phyloP scores from a whole-genome alignment of 768 basidiomycete genomes.

The Lactarius vividus region DNA sequence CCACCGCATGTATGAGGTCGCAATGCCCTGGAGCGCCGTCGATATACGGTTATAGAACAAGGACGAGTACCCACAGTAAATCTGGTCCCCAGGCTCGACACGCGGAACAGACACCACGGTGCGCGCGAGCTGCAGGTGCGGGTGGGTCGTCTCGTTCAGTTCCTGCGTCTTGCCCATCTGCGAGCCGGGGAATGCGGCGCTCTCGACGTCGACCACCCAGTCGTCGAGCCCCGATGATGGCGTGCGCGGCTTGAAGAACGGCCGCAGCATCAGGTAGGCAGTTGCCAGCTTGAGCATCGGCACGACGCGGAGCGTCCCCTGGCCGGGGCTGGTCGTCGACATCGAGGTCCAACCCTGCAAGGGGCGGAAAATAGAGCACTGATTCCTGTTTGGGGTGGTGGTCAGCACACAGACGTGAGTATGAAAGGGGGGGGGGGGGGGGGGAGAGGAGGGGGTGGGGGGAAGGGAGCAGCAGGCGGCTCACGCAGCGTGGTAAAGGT shows the following conservation, averaged over 20 bases:
- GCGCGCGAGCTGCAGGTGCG: constrained; percentile 59
- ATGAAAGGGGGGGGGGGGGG: neutral
- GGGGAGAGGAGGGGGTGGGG: neutral
- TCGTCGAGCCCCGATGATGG: constrained; percentile 35
- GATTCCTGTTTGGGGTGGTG: constrained; percentile 14
- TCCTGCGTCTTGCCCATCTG: constrained; percentile 37
- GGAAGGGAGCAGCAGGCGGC: neutral
- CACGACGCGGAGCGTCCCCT: constrained; percentile 69
- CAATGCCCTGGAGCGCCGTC: constrained; percentile 30
- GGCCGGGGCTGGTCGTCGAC: constrained; percentile 51
- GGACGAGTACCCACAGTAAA: constrained; percentile 48
- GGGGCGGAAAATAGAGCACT: constrained; percentile 38
- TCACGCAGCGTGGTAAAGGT: constrained; percentile 27
- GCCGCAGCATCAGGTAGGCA: constrained; percentile 69
- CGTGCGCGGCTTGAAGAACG: constrained; percentile 64
- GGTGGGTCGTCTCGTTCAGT: constrained; percentile 57
- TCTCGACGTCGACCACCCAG: constrained; percentile 33
- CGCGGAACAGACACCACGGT: constrained; percentile 71
- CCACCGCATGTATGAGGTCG: constrained; percentile 48
- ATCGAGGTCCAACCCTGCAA: constrained; percentile 68
- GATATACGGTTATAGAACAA: neutral
- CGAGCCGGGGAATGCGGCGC: constrained; percentile 32
- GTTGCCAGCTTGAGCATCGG: constrained; percentile 65
- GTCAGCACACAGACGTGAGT: neutral
- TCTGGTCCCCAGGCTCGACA: constrained; percentile 73